Base-by-base conservation (phyloP, 495 filamentous ascomycete genomes). In the Poronia punctata region DNA sequence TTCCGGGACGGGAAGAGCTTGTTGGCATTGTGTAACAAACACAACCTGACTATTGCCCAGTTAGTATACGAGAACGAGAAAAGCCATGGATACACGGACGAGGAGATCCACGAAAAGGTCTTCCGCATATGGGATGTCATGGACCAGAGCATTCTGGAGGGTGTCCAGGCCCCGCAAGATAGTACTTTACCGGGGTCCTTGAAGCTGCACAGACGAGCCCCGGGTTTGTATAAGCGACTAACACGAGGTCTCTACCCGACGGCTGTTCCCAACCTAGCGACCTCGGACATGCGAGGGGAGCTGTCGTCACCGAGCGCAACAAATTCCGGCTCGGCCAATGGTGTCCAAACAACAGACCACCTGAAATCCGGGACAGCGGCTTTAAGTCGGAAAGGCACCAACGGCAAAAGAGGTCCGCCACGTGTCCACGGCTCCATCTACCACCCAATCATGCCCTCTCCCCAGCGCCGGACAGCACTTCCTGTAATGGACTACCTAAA, bases 11-110 rank as follows among this genome's bases (percentile, higher is more conserved):
- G 56, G 15, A 24, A 43, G 18, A 62, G 56, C 24, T 35, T 62
- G 16, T 31, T 62, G 11, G 46, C 53, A 9, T 32, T 62, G 14
- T 62, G 59, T 18, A 46, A 57, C 24, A 60, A 62, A 45, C 49
- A 62, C 38, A 62, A 62, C 8, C 15, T 62, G 35, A 62, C 59
- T 23, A 62, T 62, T 16, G 59, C 59, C 1, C 59, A 62, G 28
- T 26, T 62, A 8, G 59, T 62, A 4, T 62, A 57, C 24, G 59
- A 62, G 37, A 62, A 62, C 21, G 59, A 62, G 44, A 62, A 60
- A 35, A 51, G 56, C 27, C 53, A 56, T 18, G 59, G 59, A 15
- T 60, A 62, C 26, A 54, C 51, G 0, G 59, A 62, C 19, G 56
- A 56, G n/a, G 53, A 62, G 28, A 60, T 62, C 14, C 48, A 46